These are phyloP conservation scores for Tubosaeta sp. DNA, from an alignment of 768 basidiomycete species.

Conservation along the genomic window DNA sequence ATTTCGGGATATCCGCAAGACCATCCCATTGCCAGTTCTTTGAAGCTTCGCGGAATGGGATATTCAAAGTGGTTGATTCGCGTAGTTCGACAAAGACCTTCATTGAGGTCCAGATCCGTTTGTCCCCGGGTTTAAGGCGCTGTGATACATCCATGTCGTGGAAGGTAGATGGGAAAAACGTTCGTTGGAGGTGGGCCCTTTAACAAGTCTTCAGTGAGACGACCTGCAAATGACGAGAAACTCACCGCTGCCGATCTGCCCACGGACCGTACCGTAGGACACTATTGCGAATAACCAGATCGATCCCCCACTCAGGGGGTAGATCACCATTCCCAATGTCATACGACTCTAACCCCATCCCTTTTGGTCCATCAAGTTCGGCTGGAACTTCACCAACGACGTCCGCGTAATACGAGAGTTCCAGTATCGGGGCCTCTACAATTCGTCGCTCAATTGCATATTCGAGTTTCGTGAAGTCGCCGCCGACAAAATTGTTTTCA, in stretches of 20 bases:
- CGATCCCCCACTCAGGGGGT: constrained; percentile 91
- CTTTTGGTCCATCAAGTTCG: constrained; percentile 26
- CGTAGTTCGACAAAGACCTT: constrained; percentile 79
- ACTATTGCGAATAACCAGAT: constrained; percentile 76
- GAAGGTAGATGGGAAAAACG: constrained; percentile 82
- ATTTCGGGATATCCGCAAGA: constrained; percentile 41
- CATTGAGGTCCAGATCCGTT: constrained; percentile 77
- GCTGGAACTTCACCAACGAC: constrained; percentile 71
- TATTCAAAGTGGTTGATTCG: constrained; percentile 68
- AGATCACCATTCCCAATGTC: constrained; percentile 86
- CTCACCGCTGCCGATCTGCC: constrained; percentile 89
- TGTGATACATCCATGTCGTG: constrained; percentile 54
- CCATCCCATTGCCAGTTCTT: constrained; percentile 99
- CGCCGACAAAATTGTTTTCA: constrained; percentile 51
- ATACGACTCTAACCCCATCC: constrained; percentile 40
- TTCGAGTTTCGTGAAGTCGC: constrained; percentile 58
- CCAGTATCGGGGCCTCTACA: constrained; percentile 70
- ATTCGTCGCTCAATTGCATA: constrained; percentile 87
- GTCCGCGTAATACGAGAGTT: constrained; percentile 85
- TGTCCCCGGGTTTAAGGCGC: constrained; percentile 68
- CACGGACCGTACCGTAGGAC: constrained; percentile 87
- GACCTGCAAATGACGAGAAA: neutral
- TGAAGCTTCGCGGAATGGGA: constrained; percentile 91
- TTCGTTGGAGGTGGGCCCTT: constrained; percentile 71
- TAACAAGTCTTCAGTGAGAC: neutral